These are phyloP conservation scores for Beverwykella pulmonaria DNA, from an alignment of 495 filamentous ascomycete species.

Conservation along the genomic window DNA sequence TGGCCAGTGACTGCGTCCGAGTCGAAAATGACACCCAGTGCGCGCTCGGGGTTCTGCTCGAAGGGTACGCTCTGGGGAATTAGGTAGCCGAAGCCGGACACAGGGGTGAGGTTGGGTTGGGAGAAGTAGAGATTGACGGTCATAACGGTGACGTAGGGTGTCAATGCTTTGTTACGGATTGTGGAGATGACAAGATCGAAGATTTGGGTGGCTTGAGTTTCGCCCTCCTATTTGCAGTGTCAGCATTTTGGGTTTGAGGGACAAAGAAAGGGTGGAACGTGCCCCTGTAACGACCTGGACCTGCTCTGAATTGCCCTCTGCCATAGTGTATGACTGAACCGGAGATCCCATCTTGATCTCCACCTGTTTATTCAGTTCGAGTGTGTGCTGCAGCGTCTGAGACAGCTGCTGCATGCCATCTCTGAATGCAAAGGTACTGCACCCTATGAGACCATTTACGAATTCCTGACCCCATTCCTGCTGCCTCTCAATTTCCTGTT, in stretches of 20 bases:
- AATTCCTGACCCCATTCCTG: constrained; percentile 21
- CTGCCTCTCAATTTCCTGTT: constrained; percentile 4
- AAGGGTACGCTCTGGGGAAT: constrained; percentile 71
- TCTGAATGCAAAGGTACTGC: constrained; percentile 64
- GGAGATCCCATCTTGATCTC: constrained; percentile 52
- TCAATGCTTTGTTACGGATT: constrained; percentile 32
- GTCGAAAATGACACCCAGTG: constrained; percentile 91
- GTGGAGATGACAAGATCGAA: constrained; percentile 33
- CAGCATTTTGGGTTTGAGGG: neutral
- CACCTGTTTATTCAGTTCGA: constrained; percentile 55
- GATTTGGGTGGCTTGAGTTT: constrained; percentile 26
- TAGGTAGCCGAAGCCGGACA: constrained; percentile 86
- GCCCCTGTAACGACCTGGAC: constrained; percentile 10
- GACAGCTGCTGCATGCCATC: constrained; percentile 61
- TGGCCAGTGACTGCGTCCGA: constrained; percentile 59
- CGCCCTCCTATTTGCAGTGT: constrained; percentile 9
- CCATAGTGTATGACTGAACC: constrained; percentile 39
- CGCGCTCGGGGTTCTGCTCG: constrained; percentile 77
- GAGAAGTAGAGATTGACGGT: constrained; percentile 87
- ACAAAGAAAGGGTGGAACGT: neutral
- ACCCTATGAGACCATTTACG: constrained; percentile 27
- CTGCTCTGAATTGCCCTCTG: neutral
- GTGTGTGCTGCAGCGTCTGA: constrained; percentile 50
- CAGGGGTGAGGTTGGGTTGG: constrained; percentile 62
- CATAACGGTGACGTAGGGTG: constrained; percentile 78